These are phyloP conservation scores for Globisporangium spiculum DNA, from an alignment of 352 stramenopile genomes.

Conservation along the genomic window DNA sequence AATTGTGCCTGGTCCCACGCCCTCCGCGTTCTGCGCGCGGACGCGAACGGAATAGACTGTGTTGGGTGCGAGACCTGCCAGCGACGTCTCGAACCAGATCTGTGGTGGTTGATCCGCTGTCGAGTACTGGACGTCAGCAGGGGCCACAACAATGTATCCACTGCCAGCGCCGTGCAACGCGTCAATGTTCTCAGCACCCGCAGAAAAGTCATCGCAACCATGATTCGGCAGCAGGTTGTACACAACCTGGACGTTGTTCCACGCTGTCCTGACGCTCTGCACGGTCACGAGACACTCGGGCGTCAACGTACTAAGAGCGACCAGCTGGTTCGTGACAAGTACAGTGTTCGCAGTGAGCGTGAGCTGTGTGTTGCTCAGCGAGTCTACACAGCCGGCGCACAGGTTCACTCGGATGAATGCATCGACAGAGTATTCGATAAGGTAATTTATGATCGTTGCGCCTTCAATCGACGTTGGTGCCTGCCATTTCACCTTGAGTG, in stretches of 20 bases:
- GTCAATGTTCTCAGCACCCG: conserved; percentile 31
- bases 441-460: conserved; percentile 57
- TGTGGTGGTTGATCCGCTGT: conserved; percentile 6
- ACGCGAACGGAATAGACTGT: conserved; percentile 79
- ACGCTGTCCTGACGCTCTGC: conserved; percentile 31
- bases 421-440: conserved; percentile 84
- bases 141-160: conserved; percentile 33
- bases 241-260: conserved; percentile 31
- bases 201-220: conserved; percentile 65
- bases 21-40: conserved; percentile 83
- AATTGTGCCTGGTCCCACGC: conserved; percentile 47
- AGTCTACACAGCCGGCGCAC: conserved; percentile 49
- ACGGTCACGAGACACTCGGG: conserved; percentile 57
- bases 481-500: conserved; percentile 87
- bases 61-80: conserved; percentile 42
- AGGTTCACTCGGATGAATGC: conserved; percentile 36
- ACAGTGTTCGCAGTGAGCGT: conserved; percentile 33
- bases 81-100: conserved; percentile 22
- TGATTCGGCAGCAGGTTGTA: conserved; percentile 48
- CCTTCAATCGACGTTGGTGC: conserved; percentile 62
- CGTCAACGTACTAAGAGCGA: conserved; percentile 41
- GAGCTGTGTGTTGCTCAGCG: conserved; percentile 31
- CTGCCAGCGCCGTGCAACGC: conserved; percentile 44
- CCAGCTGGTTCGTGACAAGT: conserved; percentile 35
- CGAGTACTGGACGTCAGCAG: conserved; percentile 14